Percentiles rank a stretch among this genome's conserved stretches.
Evolutionary conservation across 495 filamentous ascomycete species (phyloP).

Genomic region (Penicillium desertorum): DNA sequence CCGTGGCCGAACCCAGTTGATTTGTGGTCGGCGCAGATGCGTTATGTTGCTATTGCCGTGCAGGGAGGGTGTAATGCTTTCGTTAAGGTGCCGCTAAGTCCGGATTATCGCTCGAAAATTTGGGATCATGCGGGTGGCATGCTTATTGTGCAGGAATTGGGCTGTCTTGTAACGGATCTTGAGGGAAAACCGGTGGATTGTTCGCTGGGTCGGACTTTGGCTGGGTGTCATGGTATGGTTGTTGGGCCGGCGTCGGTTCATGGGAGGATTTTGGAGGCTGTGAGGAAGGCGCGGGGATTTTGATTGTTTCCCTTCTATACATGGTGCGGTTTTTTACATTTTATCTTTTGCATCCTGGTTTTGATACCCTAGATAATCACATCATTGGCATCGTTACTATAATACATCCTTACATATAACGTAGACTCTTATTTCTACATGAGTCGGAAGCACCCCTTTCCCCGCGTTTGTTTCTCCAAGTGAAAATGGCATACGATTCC

Average conservation of each 20-base stretch:
- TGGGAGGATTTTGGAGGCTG: constrained; percentile 38
- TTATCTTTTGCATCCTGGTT: constrained; percentile 3
- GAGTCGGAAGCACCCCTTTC: constrained; percentile 7
- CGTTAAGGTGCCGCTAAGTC: constrained; percentile 59
- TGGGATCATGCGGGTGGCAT: constrained; percentile 75
- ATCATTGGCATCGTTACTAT: constrained; percentile 7
- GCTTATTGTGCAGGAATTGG: constrained; percentile 64
- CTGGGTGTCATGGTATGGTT: constrained; percentile 45
- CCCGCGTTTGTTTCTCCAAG: background rate
- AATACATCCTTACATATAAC: background rate
- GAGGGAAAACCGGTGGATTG: constrained; percentile 47
- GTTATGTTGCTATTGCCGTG: constrained; percentile 62
- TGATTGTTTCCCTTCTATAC: background rate
- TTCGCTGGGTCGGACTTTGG: constrained; percentile 41
- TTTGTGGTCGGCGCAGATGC: constrained; percentile 62
- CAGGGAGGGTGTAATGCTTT: constrained; percentile 57
- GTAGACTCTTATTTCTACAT: background rate
- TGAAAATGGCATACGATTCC: too few species aligned
- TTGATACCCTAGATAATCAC: constrained; percentile 14
- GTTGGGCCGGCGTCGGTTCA: constrained; percentile 45
- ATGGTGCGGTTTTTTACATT: background rate
- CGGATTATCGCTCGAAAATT: constrained; percentile 56
- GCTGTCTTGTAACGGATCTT: constrained; percentile 62
- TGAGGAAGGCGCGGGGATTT: constrained; percentile 22
- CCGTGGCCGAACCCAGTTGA: constrained; percentile 52